A percentile compares a stretch with the other conserved stretches of the same genome.
Conservation (phyloP, 306 rosid genomes). For the Fragaria vesca region DNA sequence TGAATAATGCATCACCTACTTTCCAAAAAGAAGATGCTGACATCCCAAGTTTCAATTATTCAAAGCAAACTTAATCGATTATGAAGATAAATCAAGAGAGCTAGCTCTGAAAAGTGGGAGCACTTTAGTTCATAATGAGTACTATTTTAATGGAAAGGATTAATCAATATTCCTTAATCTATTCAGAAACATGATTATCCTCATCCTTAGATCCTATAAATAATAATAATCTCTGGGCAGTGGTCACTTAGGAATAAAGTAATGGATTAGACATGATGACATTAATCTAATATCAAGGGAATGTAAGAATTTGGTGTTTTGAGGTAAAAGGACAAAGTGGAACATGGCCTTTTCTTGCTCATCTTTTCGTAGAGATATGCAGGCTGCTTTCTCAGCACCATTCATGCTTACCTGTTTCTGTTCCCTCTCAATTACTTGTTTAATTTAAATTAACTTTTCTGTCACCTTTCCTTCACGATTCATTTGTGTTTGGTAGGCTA, state of each 20-base stretch:
- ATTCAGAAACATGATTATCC: conserved; percentile 15
- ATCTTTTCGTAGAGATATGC: conserved; percentile 68
- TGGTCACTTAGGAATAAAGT: conserved; percentile 16
- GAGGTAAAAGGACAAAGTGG: conserved; percentile 41
- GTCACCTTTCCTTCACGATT: conserved; percentile 28
- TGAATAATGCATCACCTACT: conserved; percentile 35
- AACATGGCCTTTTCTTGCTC: conserved; percentile 47
- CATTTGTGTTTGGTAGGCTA: conserved; percentile 22
- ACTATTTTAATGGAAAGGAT: background rate
- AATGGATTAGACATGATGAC: conserved; percentile 18
- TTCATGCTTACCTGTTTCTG: conserved; percentile 68
- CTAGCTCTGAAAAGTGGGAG: conserved; percentile 23
- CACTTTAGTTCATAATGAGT: conserved; percentile 17
- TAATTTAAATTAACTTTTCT: conserved; percentile 21
- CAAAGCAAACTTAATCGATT: background rate
- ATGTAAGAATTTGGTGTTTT: conserved; percentile 28
- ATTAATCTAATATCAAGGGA: conserved; percentile 9
- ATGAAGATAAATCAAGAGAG: background rate
- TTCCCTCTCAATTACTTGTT: conserved; percentile 24
- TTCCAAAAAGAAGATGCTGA: conserved; percentile 61
- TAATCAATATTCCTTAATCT: conserved; percentile 28
- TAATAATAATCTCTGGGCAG: background rate
- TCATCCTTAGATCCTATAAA: conserved; percentile 1
- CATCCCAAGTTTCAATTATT: conserved; percentile 42
- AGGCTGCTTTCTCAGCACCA: conserved; percentile 58